These are phyloP conservation scores for Diddensiella transvaalensis DNA, from an alignment of 805 yeast genomes.

Conservation along the genomic window DNA sequence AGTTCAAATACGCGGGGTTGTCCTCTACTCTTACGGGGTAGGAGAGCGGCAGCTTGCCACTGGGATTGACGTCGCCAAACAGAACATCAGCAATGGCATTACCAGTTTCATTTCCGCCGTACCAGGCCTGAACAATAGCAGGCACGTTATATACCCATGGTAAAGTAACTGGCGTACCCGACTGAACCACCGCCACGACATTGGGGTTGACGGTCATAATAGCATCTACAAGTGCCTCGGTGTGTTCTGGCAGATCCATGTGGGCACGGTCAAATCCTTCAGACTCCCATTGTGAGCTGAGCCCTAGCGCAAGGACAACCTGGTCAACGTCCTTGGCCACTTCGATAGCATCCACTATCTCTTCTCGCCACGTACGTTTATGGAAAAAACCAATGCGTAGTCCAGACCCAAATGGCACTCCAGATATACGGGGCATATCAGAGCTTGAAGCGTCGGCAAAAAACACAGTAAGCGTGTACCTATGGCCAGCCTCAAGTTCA, in stretches of 20 bases:
- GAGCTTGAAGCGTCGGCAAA: slow-evolving; percentile 50
- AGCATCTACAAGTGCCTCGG: slow-evolving; percentile 44
- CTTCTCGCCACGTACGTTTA: slow-evolving; percentile 32
- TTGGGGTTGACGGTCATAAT: slow-evolving; percentile 47
- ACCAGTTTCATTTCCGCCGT: slow-evolving; percentile 56
- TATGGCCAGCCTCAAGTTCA: slow-evolving; percentile 41
- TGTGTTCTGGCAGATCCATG: slow-evolving; percentile 50
- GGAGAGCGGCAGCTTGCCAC: slow-evolving; percentile 54
- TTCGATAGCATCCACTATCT: slow-evolving; percentile 42
- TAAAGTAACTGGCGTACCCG: slow-evolving; percentile 60
- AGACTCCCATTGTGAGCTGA: slow-evolving; percentile 53
- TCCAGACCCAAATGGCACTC: slow-evolving; percentile 33
- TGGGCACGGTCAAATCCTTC: slow-evolving; percentile 55
- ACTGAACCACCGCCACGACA: slow-evolving; percentile 51
- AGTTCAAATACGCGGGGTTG: slow-evolving; percentile 55
- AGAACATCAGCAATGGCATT: slow-evolving; percentile 58
- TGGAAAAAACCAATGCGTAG: slow-evolving; percentile 35
- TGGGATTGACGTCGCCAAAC: slow-evolving; percentile 58
- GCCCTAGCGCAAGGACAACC: slow-evolving; percentile 50
- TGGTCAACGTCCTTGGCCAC: slow-evolving; percentile 51
- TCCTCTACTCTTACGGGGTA: slow-evolving; percentile 52
- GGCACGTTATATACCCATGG: slow-evolving; percentile 48
- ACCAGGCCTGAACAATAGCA: slow-evolving; percentile 51
- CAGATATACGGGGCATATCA: slow-evolving; percentile 12
- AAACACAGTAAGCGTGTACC: slow-evolving; percentile 45